Base-by-base conservation (phyloP, 2,329 filamentous ascomycete genomes). In the Zasmidium cellare region DNA sequence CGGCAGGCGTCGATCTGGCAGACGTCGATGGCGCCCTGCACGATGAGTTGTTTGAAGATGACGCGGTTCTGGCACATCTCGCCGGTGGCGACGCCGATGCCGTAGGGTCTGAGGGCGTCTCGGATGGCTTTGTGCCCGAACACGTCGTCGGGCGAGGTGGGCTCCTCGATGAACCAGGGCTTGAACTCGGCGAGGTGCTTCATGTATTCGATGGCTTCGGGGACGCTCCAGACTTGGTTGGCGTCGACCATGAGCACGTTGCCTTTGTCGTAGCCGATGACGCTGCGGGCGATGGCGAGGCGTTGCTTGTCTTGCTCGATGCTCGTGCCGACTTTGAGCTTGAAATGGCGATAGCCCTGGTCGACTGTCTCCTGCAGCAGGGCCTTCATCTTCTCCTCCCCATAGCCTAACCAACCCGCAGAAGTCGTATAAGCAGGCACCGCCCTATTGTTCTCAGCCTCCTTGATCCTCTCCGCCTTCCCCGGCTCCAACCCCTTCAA, bases 31-130 rank as follows among this genome's bases (percentile, higher is more conserved):
- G 91, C 90, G 51, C 88, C 88, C 2, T 85, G 80, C 72, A 87
- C 84, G 52, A 96, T 83, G 60, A 96, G 84, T 77, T 96, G 92
- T 82, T 96, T 96, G 84, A 96, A 96, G 69, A 96, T 85, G 64
- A 96, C 90, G 41, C 92, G 87, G 80, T 96, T 96, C 79, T 96
- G 92, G 79, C 91, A 94, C 91, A 96, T 96, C 79, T 96, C 92
- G 62, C 92, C 92, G 0, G 92, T 96, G 7, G 92, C 92, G 3
- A 96, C 92, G 58, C 90, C 90, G 67, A 96, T 91, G 57, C 84
- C 84, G 70, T 86, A 80, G 0, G 89, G 86, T 67, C 83, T 82
- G 11, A 96, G 85, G 3, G 91, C 91, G 61, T 93, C 88, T 52
- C 90, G 86, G 68, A 96, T 87, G 2, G 90, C 88, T 71, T 89